A percentile compares a stretch with the other conserved stretches of the same genome.
phyloP scores from a whole-genome alignment of 768 basidiomycete genomes.

The Tulasnella sp. region DNA sequence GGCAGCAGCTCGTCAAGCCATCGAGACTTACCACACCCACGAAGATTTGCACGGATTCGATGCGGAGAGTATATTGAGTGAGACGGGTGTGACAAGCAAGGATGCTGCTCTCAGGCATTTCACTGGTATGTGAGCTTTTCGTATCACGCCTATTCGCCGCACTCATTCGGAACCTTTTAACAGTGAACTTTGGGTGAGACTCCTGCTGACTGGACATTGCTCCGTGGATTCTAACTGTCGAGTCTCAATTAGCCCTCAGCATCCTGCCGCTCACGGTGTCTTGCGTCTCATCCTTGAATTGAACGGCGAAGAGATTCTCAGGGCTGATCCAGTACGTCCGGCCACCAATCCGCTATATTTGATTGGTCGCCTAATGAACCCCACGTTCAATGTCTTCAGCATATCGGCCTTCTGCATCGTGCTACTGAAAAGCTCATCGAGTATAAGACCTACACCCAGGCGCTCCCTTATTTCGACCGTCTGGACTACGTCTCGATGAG shows the following conservation, averaged over 20 bases:
- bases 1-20: constrained; percentile 22
- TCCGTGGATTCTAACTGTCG: constrained; percentile 5
- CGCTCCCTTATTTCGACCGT: constrained; percentile 97
- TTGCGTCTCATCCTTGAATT: constrained; percentile 94
- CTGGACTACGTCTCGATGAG: constrained; percentile 99
- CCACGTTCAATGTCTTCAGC: constrained; percentile 46
- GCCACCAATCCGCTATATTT: background rate
- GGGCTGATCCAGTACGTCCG: constrained; percentile 70
- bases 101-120: constrained; percentile 89
- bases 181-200: constrained; percentile 87
- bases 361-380: constrained; percentile 18
- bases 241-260: constrained; percentile 68
- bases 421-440: constrained; percentile 99
- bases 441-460: constrained; percentile 97
- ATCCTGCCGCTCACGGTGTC: constrained; percentile 98
- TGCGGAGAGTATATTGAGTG: constrained; percentile 74
- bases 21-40: constrained; percentile 52
- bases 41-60: constrained; percentile 81
- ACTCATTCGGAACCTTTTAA: background rate
- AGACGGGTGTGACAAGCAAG: constrained; percentile 57
- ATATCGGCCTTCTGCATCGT: constrained; percentile 92
- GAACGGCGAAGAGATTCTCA: constrained; percentile 92
- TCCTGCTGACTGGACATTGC: background rate
- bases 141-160: background rate
- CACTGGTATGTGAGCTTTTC: constrained; percentile 56